Evolutionary conservation across 208 protist species (phyloP).

Genomic region (Porcisia deanei): DNA sequence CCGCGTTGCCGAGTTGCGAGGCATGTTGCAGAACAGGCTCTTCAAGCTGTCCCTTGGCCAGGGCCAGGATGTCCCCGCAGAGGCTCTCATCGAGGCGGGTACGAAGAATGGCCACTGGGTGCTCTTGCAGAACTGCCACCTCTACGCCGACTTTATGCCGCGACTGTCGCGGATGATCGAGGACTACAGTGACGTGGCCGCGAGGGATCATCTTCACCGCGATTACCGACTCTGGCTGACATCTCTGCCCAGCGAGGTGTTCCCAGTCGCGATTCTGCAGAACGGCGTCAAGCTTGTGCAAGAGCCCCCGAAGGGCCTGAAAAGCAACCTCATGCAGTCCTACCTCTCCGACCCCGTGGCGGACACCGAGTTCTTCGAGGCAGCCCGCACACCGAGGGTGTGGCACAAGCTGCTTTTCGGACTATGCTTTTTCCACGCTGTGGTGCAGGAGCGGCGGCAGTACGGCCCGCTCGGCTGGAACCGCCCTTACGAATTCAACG

Average conservation of each 20-base stretch:
- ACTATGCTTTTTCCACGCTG: constrained; percentile 97
- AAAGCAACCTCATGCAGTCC: constrained; percentile 95
- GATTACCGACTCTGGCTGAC: constrained; percentile 99
- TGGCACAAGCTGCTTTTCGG: constrained; percentile 95
- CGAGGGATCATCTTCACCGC: constrained; percentile 90
- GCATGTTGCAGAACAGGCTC: constrained; percentile 81
- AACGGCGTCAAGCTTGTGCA: constrained; percentile 98
- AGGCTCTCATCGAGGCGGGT: constrained; percentile 90
- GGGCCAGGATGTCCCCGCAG: constrained; percentile 93
- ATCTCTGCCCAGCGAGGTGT: constrained; percentile 95
- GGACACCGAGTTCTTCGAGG: constrained; percentile 85
- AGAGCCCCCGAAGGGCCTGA: constrained; percentile 97
- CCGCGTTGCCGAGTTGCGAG: constrained; percentile 93
- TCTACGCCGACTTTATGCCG: constrained; percentile 95
- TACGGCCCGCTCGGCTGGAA: constrained; percentile 97
- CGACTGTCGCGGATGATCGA: constrained; percentile 92
- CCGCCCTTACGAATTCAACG: constrained; percentile 98
- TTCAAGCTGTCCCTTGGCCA: constrained; percentile 96
- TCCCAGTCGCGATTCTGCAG: constrained; percentile 98
- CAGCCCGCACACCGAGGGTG: constrained; percentile 71
- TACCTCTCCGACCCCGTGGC: constrained; percentile 92
- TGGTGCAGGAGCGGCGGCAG: constrained; percentile 95
- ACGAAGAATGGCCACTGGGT: constrained; percentile 93
- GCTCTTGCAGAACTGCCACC: constrained; percentile 96
- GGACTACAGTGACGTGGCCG: constrained; percentile 85